Conservation (phyloP, 1,284 basidiomycete genomes). For the Cystobasidium sp. region DNA sequence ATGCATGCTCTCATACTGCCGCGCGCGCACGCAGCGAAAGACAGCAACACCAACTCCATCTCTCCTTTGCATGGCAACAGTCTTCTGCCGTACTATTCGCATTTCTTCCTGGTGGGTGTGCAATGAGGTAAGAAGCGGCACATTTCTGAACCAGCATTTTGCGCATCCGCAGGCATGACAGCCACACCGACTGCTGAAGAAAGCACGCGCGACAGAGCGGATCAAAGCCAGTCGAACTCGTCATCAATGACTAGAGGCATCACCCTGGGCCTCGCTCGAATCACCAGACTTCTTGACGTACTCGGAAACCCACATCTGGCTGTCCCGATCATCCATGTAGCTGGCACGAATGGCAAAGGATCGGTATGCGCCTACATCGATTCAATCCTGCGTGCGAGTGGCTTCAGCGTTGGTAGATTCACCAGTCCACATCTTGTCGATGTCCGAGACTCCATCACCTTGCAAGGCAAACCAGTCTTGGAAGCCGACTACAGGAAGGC, state of each 20-base stretch:
- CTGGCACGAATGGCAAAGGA: constrained; percentile 98
- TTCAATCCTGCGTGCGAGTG: constrained; percentile 69
- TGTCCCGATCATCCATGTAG: constrained; percentile 86
- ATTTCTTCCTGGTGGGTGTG: background rate
- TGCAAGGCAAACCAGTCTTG: constrained; percentile 68
- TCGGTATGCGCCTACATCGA: constrained; percentile 83
- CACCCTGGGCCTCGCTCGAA: constrained; percentile 75
- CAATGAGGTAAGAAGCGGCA: background rate
- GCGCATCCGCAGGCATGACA: constrained; percentile 1
- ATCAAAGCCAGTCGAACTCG: background rate
- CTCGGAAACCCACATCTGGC: constrained; percentile 66
- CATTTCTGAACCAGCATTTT: background rate
- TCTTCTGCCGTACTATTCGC: too few species aligned
- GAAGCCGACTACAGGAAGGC: constrained; percentile 63
- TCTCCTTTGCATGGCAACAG: too few species aligned
- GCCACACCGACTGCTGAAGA: background rate
- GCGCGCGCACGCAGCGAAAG: too few species aligned
- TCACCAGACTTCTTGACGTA: constrained; percentile 65
- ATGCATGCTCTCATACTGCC: too few species aligned
- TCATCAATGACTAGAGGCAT: constrained; percentile 59
- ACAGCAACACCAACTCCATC: too few species aligned
- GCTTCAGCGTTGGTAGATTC: constrained; percentile 75
- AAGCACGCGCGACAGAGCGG: constrained; percentile 5
- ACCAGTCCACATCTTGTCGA: constrained; percentile 90
- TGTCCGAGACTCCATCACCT: constrained; percentile 74